Percentiles rank a stretch among this genome's conserved stretches.
These are phyloP conservation scores for Verticillium longisporum DNA, from an alignment of 2,329 filamentous ascomycete genomes.

Conservation along the genomic window DNA sequence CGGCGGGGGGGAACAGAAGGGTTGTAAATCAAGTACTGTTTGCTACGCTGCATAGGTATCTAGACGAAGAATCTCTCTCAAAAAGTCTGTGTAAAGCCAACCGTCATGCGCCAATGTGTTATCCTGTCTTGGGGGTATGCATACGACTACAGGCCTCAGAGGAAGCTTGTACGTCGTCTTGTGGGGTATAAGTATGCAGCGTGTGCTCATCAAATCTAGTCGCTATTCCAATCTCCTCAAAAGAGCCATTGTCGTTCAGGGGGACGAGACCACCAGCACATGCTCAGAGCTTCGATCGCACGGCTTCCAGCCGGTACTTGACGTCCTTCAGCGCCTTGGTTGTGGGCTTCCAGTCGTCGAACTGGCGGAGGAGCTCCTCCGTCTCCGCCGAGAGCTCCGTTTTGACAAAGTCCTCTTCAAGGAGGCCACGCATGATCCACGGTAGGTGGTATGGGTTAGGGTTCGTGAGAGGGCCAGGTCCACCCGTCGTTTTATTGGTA, in stretches of 20 bases:
- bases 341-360: slow-evolving; percentile 86
- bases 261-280: background rate
- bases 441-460: slow-evolving; percentile 86
- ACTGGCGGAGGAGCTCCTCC: slow-evolving; percentile 71
- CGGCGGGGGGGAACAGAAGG: no score
- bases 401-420: slow-evolving; percentile 88
- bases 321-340: slow-evolving; percentile 94
- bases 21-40: no score
- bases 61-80: no score
- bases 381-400: slow-evolving; percentile 73
- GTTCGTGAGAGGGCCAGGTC: slow-evolving; percentile 29
- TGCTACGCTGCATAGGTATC: no score
- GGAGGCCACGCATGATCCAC: slow-evolving; percentile 88
- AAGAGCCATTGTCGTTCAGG: background rate
- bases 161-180: no score
- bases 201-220: no score
- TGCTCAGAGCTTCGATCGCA: slow-evolving; percentile 70
- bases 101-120: no score
- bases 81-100: no score
- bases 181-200: no score
- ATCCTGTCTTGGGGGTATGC: no score
- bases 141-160: no score
- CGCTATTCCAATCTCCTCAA: background rate
- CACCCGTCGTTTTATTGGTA: slow-evolving; percentile 2
- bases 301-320: slow-evolving; percentile 86